Evolutionary conservation across 805 yeast species (phyloP), one percentile per base, ranked within the genome.

Genomic region (Ogataea siamensis): DNA sequence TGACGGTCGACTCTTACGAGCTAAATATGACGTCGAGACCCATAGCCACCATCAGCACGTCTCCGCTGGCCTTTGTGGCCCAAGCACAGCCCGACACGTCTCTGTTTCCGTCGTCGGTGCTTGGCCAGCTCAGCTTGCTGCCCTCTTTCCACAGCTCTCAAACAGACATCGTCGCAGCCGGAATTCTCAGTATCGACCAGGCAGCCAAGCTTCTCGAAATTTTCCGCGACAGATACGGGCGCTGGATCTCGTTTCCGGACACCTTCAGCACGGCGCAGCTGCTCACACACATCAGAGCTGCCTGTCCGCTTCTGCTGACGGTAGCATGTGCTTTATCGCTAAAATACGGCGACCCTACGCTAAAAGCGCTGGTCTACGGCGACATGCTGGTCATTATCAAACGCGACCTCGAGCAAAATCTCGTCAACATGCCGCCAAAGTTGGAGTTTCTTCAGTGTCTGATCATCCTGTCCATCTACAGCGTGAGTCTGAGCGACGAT

Each of bases 201-300:
- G 76, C 77, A 0, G 47, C 70, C 5, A 64, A 66, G 12, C 58
- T 83, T 26, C 60, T 84, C 46, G 69, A 68, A 37, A 73, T 72
- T 32, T 85, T 84, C 54, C 64, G 83, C 28, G 74, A 78, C 33
- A 71, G 82, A 50, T 84, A 80, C 53, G 87, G 88, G 4, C 68
- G 87, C 20, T 85, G 94, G 94, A 78, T 83, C 3, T 76, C 84
- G 37, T 76, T 84, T 34, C 87, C 89, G 0, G 71, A 71, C 20
- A 64, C 63, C 10, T 53, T 73, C 23, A 54, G 78, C 4, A 69
- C 80, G 0, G 70, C 63, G 13, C 64, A 62, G 23, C 62, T 84
- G 15, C 63, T 82, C 7, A 70, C 66, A 5, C 57, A 71, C 22
- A 66, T 83, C 28, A 55, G 77, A 26, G 42, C 53, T 16, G 66